A percentile compares a stretch with the other conserved stretches of the same genome.
phyloP scores from a whole-genome alignment of 2,329 filamentous ascomycete species.

The Hymenoscyphus linearis region DNA sequence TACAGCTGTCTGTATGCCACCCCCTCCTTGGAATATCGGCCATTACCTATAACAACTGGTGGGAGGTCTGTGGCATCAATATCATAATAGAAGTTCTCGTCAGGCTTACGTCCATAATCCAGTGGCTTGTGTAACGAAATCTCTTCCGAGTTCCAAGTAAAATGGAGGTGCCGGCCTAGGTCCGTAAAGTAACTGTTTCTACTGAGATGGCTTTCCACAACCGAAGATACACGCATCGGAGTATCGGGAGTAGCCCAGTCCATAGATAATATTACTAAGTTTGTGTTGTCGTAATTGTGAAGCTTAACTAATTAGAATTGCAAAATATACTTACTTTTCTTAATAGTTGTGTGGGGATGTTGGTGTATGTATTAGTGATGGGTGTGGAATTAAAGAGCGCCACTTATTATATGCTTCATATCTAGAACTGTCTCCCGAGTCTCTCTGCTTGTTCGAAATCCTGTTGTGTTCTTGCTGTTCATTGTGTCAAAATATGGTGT shows the following conservation, averaged over 20 bases:
- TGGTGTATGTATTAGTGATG: no score
- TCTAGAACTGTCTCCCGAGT: background rate
- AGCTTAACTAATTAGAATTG: no score
- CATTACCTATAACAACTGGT: background rate
- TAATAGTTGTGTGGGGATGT: no score
- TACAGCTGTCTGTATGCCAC: background rate
- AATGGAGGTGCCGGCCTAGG: background rate
- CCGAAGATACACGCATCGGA: background rate
- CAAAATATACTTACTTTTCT: no score
- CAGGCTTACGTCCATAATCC: no score
- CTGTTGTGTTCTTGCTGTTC: background rate
- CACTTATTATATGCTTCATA: background rate
- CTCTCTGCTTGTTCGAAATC: background rate
- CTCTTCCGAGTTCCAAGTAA: background rate
- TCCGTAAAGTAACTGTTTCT: background rate
- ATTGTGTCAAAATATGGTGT: background rate
- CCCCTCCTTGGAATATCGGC: background rate
- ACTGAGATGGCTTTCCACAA: background rate
- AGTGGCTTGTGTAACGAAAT: no score
- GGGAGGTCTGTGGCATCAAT: no score
- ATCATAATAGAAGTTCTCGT: no score
- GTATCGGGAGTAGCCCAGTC: background rate
- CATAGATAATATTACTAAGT: background rate
- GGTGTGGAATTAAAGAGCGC: background rate
- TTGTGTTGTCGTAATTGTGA: no score